These are phyloP conservation scores for Remersonia thermophila DNA, from an alignment of 2,329 filamentous ascomycete genomes.

Conservation along the genomic window DNA sequence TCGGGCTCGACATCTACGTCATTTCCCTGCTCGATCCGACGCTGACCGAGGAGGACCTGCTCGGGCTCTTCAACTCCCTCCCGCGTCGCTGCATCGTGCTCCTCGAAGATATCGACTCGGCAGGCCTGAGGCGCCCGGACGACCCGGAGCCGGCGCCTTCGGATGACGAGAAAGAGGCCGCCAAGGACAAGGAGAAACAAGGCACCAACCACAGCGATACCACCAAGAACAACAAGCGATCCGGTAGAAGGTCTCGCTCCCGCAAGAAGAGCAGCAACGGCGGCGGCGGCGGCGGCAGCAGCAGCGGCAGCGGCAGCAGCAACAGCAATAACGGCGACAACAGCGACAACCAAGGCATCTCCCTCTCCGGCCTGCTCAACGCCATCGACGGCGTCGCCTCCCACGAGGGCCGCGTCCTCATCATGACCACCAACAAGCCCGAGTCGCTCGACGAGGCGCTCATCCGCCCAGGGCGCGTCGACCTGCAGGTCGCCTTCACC, in stretches of 20 bases:
- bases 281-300: too few species aligned
- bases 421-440: conserved; percentile 73
- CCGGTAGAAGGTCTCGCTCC: conserved; percentile 23
- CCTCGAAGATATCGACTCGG: conserved; percentile 58
- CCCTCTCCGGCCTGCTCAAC: conserved; percentile 68
- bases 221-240: conserved; percentile 16
- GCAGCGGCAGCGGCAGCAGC: conserved; percentile 7
- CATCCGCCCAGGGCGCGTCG: conserved; percentile 60
- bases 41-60: conserved; percentile 50
- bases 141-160: conserved; percentile 1
- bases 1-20: conserved; percentile 55
- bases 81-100: conserved; percentile 53
- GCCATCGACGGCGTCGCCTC: conserved; percentile 72
- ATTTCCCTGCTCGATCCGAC: conserved; percentile 47
- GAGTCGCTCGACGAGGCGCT: conserved; percentile 62
- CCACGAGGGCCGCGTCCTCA: conserved; percentile 64
- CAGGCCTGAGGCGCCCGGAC: conserved; percentile 38
- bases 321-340: conserved; percentile 16
- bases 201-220: conserved; percentile 12
- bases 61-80: conserved; percentile 45
- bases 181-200: conserved; percentile 7
- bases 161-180: conserved; percentile 13
- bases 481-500: conserved; percentile 47
- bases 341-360: conserved; percentile 43
- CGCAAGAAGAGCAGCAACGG: conserved; percentile 12